Evolutionary conservation across 2,329 filamentous ascomycete species (phyloP).

Genomic region (Pseudogymnoascus sp.): DNA sequence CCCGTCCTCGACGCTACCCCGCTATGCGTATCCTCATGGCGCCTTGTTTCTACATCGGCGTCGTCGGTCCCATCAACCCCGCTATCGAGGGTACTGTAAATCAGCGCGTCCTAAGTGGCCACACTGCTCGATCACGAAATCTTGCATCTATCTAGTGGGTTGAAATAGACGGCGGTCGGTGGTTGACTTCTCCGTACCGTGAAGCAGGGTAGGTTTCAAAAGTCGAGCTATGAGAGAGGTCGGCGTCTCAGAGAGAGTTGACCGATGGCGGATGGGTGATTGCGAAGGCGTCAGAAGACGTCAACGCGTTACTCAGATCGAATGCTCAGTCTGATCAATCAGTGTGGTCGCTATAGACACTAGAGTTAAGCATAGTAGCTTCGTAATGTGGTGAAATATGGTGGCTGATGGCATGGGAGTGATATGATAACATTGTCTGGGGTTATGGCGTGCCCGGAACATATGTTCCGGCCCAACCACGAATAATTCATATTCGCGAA

Average conservation of each 20-base stretch:
- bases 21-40: neutral
- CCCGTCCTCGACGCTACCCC: neutral
- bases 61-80: neutral
- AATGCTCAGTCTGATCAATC: neutral
- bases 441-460: constrained; percentile 6
- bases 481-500: too few relatives aligned
- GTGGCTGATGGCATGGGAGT: neutral
- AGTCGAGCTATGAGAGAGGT: neutral
- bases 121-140: neutral
- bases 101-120: constrained; percentile 5
- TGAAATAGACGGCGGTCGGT: constrained; percentile 1
- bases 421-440: constrained; percentile 5
- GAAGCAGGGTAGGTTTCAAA: neutral
- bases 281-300: constrained; percentile 6
- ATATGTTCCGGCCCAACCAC: too few relatives aligned
- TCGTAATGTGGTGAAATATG: constrained; percentile 6
- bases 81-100: neutral
- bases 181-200: neutral
- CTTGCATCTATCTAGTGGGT: neutral
- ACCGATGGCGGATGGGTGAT: neutral
- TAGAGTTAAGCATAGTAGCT: neutral
- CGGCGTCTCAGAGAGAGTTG: neutral
- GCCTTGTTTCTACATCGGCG: neutral
- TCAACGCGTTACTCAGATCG: neutral
- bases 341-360: neutral